Evolutionary conservation across 306 rosid genomes (phyloP).

Genomic region (Prunus kanzakura): DNA sequence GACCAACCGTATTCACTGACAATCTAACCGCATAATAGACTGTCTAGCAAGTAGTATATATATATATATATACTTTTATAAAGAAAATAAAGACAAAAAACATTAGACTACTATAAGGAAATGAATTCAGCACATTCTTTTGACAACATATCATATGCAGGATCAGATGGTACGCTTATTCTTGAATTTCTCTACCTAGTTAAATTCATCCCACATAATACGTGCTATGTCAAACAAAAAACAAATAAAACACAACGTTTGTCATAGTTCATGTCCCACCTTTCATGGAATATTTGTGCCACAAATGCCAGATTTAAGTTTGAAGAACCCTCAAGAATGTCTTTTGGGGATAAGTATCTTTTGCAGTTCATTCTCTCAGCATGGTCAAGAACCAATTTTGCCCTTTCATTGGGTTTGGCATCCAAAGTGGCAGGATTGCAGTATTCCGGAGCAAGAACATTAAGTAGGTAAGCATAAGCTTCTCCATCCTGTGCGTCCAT

Average conservation of each 20-base stretch:
- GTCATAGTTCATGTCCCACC: conserved; percentile 43
- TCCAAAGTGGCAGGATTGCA: conserved; percentile 79
- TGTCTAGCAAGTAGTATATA: not conserved
- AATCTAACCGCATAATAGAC: not conserved
- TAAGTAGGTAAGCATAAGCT: conserved; percentile 91
- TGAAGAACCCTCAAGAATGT: conserved; percentile 78
- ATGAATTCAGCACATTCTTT: not conserved
- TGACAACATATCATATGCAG: not conserved
- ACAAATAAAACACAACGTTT: not conserved
- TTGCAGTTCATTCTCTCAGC: conserved; percentile 97
- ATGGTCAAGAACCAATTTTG: conserved; percentile 80
- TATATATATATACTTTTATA: not conserved
- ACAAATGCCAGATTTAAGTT: conserved; percentile 93
- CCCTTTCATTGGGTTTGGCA: conserved; percentile 62
- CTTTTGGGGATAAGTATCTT: conserved; percentile 75
- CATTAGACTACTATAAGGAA: not conserved
- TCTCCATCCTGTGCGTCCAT: conserved; percentile 67
- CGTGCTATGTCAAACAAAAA: not conserved
- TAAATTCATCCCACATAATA: not conserved
- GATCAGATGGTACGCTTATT: not conserved
- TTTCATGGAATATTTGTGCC: conserved; percentile 87
- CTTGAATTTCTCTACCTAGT: not conserved
- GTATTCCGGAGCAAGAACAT: conserved; percentile 93
- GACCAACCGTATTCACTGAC: not conserved
- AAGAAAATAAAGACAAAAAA: not conserved